Percentiles rank a stretch among this genome's conserved stretches.
Conservation (phyloP, 345 rosid genomes). For the Boechera retrofracta region DNA sequence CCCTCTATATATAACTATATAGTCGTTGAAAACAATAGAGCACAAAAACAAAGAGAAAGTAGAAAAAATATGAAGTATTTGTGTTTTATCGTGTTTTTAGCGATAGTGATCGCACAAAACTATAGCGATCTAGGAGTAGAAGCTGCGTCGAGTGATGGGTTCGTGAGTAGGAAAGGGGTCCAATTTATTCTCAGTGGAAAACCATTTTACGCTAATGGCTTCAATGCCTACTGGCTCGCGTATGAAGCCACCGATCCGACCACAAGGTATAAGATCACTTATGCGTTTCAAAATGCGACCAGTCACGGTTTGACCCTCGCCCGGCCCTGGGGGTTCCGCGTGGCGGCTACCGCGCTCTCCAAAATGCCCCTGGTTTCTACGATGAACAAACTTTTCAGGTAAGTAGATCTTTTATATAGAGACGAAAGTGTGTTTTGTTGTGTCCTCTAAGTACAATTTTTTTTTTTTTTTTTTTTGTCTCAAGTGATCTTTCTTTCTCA, state of each 20-base stretch:
- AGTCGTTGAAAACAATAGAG: background rate
- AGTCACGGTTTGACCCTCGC: slow-evolving; percentile 30
- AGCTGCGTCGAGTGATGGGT: slow-evolving; percentile 29
- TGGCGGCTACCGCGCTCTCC: slow-evolving; percentile 48
- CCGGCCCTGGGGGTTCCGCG: slow-evolving; percentile 41
- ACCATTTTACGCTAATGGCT: slow-evolving; percentile 44
- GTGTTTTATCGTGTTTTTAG: slow-evolving; percentile 28
- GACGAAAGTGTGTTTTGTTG: background rate
- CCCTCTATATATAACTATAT: slow-evolving; percentile 7
- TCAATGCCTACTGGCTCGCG: slow-evolving; percentile 45
- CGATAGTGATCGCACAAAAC: slow-evolving; percentile 35
- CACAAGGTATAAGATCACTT: slow-evolving; percentile 41
- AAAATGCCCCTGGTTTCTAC: slow-evolving; percentile 36
- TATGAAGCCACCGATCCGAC: slow-evolving; percentile 46
- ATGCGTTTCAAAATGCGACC: slow-evolving; percentile 40
- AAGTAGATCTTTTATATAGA: background rate
- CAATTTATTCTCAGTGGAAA: slow-evolving; percentile 40
- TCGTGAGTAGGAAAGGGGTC: slow-evolving; percentile 37
- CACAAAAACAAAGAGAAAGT: background rate
- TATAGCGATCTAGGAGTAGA: slow-evolving; percentile 24
- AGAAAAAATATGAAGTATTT: slow-evolving; percentile 30
- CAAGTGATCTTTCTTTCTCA: background rate
- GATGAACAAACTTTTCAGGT: slow-evolving; percentile 41
- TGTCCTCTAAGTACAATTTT: slow-evolving; percentile 14
- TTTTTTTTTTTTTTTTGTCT: too few relatives aligned